phyloP scores from a whole-genome alignment of 1,139 yeast species.

The Hansenula lynferdii region DNA sequence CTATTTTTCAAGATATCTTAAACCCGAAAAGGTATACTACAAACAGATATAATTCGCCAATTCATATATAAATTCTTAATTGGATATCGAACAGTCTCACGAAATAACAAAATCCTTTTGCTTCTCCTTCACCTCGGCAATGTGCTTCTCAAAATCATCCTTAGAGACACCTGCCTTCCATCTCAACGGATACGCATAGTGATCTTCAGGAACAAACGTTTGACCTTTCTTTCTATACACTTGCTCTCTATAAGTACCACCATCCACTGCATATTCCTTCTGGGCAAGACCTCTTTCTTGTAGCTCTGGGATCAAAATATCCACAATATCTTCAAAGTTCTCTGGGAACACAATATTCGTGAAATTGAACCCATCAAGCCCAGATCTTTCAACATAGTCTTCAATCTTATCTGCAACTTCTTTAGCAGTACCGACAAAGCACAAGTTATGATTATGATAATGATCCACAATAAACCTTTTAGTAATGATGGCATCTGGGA shows the following conservation, averaged over 20 bases:
- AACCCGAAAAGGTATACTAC: no score
- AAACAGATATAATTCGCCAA: no score
- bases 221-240: slow-evolving; percentile 14
- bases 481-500: slow-evolving; percentile 1
- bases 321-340: slow-evolving; percentile 28
- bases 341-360: slow-evolving; percentile 29
- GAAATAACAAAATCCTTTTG: slow-evolving; percentile 2
- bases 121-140: slow-evolving; percentile 1
- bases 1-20: no score
- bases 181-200: slow-evolving; percentile 34
- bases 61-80: no score
- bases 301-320: slow-evolving; percentile 28
- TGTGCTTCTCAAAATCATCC: slow-evolving; percentile 28
- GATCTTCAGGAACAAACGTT: slow-evolving; percentile 29
- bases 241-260: slow-evolving; percentile 18
- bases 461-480: neutral
- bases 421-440: slow-evolving; percentile 8
- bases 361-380: slow-evolving; percentile 31
- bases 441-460: slow-evolving; percentile 20
- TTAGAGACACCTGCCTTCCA: slow-evolving; percentile 33
- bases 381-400: slow-evolving; percentile 29
- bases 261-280: slow-evolving; percentile 25
- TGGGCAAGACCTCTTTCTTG: slow-evolving; percentile 26
- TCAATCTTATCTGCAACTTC: slow-evolving; percentile 21
- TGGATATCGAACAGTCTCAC: neutral